Conservation (phyloP, 345 rosid genomes). For the Rhizophora apiculata region DNA sequence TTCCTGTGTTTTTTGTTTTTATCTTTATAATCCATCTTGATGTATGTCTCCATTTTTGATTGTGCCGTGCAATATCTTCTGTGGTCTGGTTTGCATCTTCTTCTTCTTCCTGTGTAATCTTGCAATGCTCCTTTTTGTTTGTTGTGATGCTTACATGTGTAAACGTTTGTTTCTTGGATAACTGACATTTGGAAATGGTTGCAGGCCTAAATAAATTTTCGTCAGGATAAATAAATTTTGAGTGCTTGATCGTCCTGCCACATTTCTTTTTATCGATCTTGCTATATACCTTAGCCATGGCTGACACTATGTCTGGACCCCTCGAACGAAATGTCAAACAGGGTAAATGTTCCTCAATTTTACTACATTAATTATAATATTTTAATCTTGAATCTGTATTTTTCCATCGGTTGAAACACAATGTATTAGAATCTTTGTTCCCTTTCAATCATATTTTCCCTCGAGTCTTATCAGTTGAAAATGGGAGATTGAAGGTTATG, state of each 20-base stretch:
- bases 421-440: too few species aligned
- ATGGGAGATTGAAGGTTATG: too few species aligned
- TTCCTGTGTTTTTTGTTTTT: too few species aligned
- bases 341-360: slow-evolving; percentile 27
- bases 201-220: not conserved
- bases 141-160: not conserved
- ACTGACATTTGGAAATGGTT: not conserved
- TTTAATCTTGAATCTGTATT: too few species aligned
- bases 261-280: slow-evolving; percentile 8
- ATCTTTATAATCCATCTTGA: too few species aligned
- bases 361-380: too few species aligned
- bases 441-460: too few species aligned
- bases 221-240: not conserved
- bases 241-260: slow-evolving; percentile 18
- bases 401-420: too few species aligned
- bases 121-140: not conserved
- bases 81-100: not conserved
- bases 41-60: too few species aligned
- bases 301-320: slow-evolving; percentile 41
- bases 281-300: slow-evolving; percentile 34
- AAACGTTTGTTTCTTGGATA: not conserved
- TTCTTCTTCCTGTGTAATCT: not conserved
- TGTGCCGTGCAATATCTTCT: too few species aligned
- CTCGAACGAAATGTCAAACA: slow-evolving; percentile 42
- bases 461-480: too few species aligned